These are phyloP conservation scores for Moesziomyces globuligerus DNA, from an alignment of 1,284 basidiomycete species.

Conservation along the genomic window DNA sequence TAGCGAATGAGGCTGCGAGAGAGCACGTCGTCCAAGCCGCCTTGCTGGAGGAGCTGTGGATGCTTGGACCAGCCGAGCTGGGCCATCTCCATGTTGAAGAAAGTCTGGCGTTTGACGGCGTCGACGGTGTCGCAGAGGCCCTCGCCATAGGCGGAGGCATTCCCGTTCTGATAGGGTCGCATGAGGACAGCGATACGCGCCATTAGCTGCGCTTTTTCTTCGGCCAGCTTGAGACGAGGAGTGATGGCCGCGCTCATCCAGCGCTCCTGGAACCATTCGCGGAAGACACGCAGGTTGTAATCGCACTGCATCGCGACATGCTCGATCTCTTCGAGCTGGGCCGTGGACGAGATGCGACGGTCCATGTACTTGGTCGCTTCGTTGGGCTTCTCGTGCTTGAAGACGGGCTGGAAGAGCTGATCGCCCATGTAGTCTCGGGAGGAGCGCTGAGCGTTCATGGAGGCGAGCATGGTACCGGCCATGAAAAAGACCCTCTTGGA, in stretches of 20 bases:
- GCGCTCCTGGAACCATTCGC: slow-evolving; percentile 28
- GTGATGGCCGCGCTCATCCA: slow-evolving; percentile 18
- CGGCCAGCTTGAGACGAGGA: slow-evolving; percentile 14
- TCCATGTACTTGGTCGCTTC: slow-evolving; percentile 7
- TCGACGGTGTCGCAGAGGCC: slow-evolving; percentile 41
- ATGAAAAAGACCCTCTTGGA: slow-evolving; percentile 23
- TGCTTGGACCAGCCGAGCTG: slow-evolving; percentile 49
- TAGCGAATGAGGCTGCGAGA: slow-evolving; percentile 49
- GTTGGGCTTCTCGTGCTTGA: slow-evolving; percentile 30
- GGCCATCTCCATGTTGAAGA: slow-evolving; percentile 43
- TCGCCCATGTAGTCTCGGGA: slow-evolving; percentile 31
- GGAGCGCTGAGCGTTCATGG: slow-evolving; percentile 11
- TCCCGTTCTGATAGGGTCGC: slow-evolving; percentile 39
- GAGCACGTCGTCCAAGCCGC: slow-evolving; percentile 28
- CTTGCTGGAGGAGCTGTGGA: slow-evolving; percentile 18
- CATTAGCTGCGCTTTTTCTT: slow-evolving; percentile 27
- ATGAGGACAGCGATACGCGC: slow-evolving; percentile 35
- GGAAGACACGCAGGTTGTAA: slow-evolving; percentile 27
- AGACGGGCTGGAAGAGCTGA: slow-evolving; percentile 22
- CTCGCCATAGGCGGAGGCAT: slow-evolving; percentile 39
- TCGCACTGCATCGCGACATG: slow-evolving; percentile 14
- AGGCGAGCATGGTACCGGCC: slow-evolving; percentile 39
- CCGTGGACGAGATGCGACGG: slow-evolving; percentile 1
- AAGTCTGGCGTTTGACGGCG: slow-evolving; percentile 43
- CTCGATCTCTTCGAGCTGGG: slow-evolving; percentile 21